Evolutionary conservation across 768 basidiomycete species (phyloP), one percentile per base, ranked within the genome.

Genomic region (Filobasidium floriforme): DNA sequence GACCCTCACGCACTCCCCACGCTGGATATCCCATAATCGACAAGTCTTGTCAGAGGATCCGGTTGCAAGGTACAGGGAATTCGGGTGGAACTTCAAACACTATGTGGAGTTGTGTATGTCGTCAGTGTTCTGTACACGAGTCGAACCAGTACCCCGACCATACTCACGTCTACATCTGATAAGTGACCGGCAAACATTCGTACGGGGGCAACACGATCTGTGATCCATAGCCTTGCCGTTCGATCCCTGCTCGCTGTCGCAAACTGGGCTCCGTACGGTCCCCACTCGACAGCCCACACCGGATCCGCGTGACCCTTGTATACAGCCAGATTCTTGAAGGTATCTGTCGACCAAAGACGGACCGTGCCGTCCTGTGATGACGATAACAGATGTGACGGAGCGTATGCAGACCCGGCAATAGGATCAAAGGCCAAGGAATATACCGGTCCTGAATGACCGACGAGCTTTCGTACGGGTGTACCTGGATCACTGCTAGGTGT

Each of bases 261-360:
- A 77, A 99, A 99, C 80, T 99, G 97, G n/a, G 93, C 86, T 4
- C 96, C 93, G 82, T 91, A 87, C 11, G 96, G 94, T 73, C 90
- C 93, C 96, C 96, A 99, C 76, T 97, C 88, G 14, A 94, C 92
- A 72, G 98, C 96, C 96, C 96, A 99, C 0, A 99, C 87, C 0
- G 96, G 92, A 77, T 96, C 93, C 7, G 71, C 70, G 72, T 99
- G 96, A 0, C 96, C 94, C 41, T 92, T 85, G 75, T 92, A 99
- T 7, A 88, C 92, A 22, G 92, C 92, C 11, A 98, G 80, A 72
- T 96, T 96, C 18, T 89, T 85, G 83, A 92, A 86, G 0, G 94
- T 96, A 69, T 98, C 92, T 78, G 97, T 81, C 6, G 92, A 94
- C 96, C 96, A 99, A 22, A 99, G 80, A 14, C 96, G 86, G 51